These are phyloP conservation scores for Tuber magnatum DNA, from an alignment of 495 filamentous ascomycete genomes.

Conservation along the genomic window DNA sequence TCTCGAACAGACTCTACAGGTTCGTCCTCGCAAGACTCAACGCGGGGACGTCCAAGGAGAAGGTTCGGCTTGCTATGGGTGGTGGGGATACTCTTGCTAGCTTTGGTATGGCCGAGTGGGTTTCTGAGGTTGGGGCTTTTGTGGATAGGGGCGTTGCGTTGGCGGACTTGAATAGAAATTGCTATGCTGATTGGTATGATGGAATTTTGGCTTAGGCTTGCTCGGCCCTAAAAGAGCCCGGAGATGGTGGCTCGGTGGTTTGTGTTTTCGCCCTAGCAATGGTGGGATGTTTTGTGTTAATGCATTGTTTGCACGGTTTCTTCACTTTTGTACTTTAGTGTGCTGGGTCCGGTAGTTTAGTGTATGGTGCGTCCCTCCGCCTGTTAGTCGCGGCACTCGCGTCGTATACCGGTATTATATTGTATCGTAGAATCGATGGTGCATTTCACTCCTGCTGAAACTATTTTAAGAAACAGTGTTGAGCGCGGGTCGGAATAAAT, in stretches of 20 bases:
- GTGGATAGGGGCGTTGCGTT: slow-evolving; percentile 72
- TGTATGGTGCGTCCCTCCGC: background rate
- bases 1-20: slow-evolving; percentile 64
- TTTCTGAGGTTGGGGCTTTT: slow-evolving; percentile 71
- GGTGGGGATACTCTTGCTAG: slow-evolving; percentile 75
- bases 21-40: slow-evolving; percentile 72
- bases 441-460: background rate
- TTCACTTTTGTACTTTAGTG: background rate
- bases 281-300: background rate
- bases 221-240: background rate
- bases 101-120: slow-evolving; percentile 80
- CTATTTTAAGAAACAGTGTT: background rate
- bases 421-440: background rate
- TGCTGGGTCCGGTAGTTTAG: background rate
- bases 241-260: background rate
- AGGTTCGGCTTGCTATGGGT: slow-evolving; percentile 68
- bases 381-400: background rate
- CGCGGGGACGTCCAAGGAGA: slow-evolving; percentile 69
- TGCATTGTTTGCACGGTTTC: background rate
- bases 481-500: background rate
- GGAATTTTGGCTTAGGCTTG: slow-evolving; percentile 44
- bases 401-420: background rate
- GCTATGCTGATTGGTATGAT: slow-evolving; percentile 78
- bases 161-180: slow-evolving; percentile 67
- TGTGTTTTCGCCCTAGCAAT: background rate